A percentile compares a stretch with the other conserved stretches of the same genome.
Evolutionary conservation across 768 basidiomycete genomes (phyloP).

Genomic region (Dioszegia hungarica): DNA sequence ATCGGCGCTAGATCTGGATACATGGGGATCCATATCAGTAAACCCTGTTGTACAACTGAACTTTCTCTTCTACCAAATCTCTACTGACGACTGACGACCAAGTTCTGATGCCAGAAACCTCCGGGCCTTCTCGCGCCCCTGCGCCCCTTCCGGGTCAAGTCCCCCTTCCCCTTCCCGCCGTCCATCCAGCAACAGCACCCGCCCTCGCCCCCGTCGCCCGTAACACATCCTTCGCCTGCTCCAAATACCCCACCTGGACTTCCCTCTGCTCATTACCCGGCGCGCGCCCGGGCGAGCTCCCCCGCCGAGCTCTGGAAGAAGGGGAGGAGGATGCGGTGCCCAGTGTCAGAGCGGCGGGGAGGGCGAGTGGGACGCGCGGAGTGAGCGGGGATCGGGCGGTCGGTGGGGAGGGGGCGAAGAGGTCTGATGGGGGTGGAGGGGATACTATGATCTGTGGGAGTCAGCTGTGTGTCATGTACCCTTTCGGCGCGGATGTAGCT

Average conservation of each 20-base stretch:
- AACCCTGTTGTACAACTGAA: background rate
- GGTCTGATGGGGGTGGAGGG: conserved; percentile 37
- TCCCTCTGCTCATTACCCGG: background rate
- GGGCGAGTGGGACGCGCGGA: conserved; percentile 22
- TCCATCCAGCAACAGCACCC: conserved; percentile 38
- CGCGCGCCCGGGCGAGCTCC: conserved; percentile 10
- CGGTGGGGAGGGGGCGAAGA: conserved; percentile 37
- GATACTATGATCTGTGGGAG: conserved; percentile 37
- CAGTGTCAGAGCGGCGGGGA: conserved; percentile 24
- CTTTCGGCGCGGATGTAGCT: too few relatives aligned
- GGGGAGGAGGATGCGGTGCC: too few relatives aligned
- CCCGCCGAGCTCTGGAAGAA: conserved; percentile 4
- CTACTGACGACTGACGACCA: too few relatives aligned
- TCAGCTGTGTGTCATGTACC: too few relatives aligned
- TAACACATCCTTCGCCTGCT: conserved; percentile 43
- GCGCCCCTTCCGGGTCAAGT: too few relatives aligned
- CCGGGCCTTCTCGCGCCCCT: too few relatives aligned
- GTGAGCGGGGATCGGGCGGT: too few relatives aligned
- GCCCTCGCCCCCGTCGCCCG: conserved; percentile 38
- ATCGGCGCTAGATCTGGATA: background rate
- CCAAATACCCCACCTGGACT: conserved; percentile 35
- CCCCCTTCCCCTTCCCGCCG: conserved; percentile 11
- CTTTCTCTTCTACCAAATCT: too few relatives aligned
- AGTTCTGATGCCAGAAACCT: too few relatives aligned
- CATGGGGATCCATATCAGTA: too few relatives aligned